phyloP scores from a whole-genome alignment of 164 flowering plant genomes.

The Sextonia rubra region DNA sequence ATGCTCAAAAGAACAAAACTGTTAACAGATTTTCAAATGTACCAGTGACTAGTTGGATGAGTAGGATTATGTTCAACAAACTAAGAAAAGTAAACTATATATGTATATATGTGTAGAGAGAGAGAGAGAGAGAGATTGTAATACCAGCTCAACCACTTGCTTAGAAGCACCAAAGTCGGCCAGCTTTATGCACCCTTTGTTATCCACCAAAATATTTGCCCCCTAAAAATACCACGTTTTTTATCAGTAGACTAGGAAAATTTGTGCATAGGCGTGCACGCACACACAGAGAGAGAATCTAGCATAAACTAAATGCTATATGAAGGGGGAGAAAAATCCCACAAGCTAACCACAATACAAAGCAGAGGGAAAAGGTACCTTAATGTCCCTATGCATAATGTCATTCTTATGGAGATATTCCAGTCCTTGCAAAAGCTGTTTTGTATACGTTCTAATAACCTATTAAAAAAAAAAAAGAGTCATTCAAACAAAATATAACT shows the following conservation, averaged over 20 bases:
- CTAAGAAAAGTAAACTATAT: no score
- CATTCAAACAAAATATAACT: not conserved
- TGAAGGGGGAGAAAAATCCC: not conserved
- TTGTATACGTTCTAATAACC: constrained; percentile 89
- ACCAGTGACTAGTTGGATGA: no score
- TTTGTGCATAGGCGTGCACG: not conserved
- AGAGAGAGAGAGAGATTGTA: constrained; percentile 1
- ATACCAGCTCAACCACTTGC: constrained; percentile 94
- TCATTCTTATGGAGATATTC: constrained; percentile 88
- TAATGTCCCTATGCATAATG: constrained; percentile 95
- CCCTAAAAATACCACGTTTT: constrained; percentile 44
- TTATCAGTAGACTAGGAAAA: not conserved
- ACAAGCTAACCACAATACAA: not conserved
- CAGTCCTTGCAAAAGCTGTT: constrained; percentile 78
- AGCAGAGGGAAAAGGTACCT: constrained; percentile 38
- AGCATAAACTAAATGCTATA: not conserved
- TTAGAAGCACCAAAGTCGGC: constrained; percentile 99
- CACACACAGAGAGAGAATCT: not conserved
- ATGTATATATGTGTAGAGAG: no score
- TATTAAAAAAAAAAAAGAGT: constrained; percentile 20
- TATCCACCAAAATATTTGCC: constrained; percentile 94
- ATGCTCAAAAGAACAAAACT: not conserved
- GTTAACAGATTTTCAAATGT: no score
- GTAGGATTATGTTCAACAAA: no score
- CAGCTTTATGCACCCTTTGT: constrained; percentile 93